These are phyloP conservation scores for Diaporthe sp. DNA, from an alignment of 2,329 filamentous ascomycete species.

Conservation along the genomic window DNA sequence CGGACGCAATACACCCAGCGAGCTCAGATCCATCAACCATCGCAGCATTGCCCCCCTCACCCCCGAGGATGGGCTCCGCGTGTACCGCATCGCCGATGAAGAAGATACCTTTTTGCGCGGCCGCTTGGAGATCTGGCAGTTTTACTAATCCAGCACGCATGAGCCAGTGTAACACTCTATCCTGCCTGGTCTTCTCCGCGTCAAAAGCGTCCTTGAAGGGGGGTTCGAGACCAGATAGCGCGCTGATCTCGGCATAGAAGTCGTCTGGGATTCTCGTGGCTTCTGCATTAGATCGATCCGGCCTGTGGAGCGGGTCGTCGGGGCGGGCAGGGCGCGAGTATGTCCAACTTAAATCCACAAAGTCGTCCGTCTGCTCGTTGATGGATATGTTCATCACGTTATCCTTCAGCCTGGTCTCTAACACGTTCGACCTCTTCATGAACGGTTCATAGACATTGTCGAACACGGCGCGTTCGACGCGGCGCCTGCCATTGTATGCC, in stretches of 20 bases:
- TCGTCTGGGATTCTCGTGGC: not conserved
- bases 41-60: not conserved
- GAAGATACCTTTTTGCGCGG: not conserved
- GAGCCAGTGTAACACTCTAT: not conserved
- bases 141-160: not conserved
- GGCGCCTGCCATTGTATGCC: not conserved
- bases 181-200: not conserved
- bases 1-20: not conserved
- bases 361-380: not conserved
- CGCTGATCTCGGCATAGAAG: not conserved
- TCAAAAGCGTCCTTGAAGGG: conserved; percentile 1
- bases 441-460: not conserved
- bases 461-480: not conserved
- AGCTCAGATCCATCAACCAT: not conserved
- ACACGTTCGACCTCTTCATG: not conserved
- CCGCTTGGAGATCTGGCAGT: not conserved
- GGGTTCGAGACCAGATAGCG: not conserved
- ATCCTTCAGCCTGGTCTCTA: not conserved
- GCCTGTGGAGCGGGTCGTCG: not conserved
- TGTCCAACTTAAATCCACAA: conserved; percentile 3
- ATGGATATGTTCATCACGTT: not conserved
- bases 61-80: not conserved
- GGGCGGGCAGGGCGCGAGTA: not conserved
- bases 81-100: conserved; percentile 7
- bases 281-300: not conserved